These are phyloP conservation scores for Leersia perrieri DNA, from an alignment of 176 grass and related monocot genomes.

Conservation along the genomic window DNA sequence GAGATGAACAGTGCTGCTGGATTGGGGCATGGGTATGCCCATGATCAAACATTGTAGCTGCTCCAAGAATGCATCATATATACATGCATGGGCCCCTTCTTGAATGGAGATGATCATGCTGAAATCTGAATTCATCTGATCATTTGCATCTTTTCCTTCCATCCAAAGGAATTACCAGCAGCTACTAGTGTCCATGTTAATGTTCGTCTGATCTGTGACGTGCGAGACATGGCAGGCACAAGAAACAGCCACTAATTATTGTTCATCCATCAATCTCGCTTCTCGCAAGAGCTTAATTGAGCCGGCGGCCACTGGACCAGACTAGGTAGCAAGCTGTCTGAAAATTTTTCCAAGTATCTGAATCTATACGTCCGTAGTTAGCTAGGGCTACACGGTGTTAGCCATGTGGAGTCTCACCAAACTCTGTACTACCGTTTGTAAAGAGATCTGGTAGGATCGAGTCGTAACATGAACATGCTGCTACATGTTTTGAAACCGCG, in stretches of 20 bases:
- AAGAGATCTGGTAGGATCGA: background rate
- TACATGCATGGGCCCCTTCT: conserved; percentile 19
- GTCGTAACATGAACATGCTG: background rate
- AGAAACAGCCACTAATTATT: conserved; percentile 41
- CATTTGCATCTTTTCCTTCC: conserved; percentile 14
- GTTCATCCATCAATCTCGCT: conserved; percentile 28
- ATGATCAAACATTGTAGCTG: conserved; percentile 25
- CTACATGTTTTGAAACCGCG: background rate
- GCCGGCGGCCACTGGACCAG: conserved; percentile 18
- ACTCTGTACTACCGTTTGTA: background rate
- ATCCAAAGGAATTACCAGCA: conserved; percentile 22
- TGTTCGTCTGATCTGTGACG: conserved; percentile 21
- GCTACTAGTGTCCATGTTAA: background rate
- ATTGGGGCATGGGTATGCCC: background rate
- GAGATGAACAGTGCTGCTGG: background rate
- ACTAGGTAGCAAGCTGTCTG: conserved; percentile 1
- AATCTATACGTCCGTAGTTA: background rate
- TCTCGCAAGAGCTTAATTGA: conserved; percentile 4
- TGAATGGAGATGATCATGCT: background rate
- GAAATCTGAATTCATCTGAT: conserved; percentile 34
- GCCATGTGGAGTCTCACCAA: conserved; percentile 36
- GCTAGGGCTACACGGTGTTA: conserved; percentile 22
- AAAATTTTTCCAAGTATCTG: conserved; percentile 11
- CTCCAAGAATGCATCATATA: background rate
- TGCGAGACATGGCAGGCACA: conserved; percentile 32